Conservation (phyloP, 768 basidiomycete species). For the Suillus tomentosus region DNA sequence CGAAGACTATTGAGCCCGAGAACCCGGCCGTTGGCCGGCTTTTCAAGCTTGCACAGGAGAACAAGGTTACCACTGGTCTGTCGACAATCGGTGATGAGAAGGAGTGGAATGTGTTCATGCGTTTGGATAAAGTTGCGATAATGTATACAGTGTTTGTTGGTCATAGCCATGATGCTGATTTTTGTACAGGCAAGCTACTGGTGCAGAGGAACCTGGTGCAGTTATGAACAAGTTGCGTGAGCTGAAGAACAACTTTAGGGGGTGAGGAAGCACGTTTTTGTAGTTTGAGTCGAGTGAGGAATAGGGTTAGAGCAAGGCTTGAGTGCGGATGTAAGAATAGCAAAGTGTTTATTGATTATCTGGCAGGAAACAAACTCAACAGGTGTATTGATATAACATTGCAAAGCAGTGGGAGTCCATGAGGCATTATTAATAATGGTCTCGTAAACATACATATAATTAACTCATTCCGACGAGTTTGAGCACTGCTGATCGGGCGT, state of each 20-base stretch:
- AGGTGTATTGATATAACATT: slow-evolving; percentile 15
- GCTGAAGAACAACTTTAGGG: slow-evolving; percentile 82
- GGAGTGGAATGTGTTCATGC: slow-evolving; percentile 95
- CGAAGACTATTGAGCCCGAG: slow-evolving; percentile 57
- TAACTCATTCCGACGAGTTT: slow-evolving; percentile 56
- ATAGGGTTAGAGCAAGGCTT: neutral
- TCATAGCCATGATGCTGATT: neutral
- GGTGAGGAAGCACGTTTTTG: slow-evolving; percentile 40
- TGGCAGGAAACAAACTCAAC: neutral
- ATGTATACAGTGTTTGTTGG: slow-evolving; percentile 45
- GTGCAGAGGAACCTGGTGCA: slow-evolving; percentile 43
- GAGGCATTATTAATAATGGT: slow-evolving; percentile 14
- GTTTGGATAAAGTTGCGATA: slow-evolving; percentile 62
- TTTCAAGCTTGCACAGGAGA: slow-evolving; percentile 53
- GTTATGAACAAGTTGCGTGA: slow-evolving; percentile 78
- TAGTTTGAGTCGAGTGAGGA: neutral
- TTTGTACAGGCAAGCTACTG: slow-evolving; percentile 49
- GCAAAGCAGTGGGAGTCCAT: neutral
- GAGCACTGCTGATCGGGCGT: slow-evolving; percentile 74
- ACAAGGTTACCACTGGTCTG: slow-evolving; percentile 72
- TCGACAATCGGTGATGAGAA: slow-evolving; percentile 94
- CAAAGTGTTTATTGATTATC: neutral
- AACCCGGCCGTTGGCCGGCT: slow-evolving; percentile 66
- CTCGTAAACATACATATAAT: slow-evolving; percentile 14
- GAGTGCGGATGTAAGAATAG: neutral